Conservation (phyloP, 2,329 filamentous ascomycete genomes). For the Fusarium sp. region DNA sequence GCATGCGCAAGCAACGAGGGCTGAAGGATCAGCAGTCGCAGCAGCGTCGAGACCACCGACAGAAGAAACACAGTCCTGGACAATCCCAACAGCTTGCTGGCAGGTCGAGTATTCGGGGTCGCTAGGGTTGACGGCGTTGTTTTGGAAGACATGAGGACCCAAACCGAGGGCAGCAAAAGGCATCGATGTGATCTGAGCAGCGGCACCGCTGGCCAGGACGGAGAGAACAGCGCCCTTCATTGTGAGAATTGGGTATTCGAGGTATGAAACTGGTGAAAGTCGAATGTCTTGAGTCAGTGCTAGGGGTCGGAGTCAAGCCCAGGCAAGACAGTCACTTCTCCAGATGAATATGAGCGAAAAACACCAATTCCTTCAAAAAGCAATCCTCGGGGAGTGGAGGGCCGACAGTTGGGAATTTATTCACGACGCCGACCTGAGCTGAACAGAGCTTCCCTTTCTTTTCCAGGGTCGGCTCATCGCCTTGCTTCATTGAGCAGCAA, state of each 20-base stretch:
- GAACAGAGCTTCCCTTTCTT: slow-evolving; percentile 19
- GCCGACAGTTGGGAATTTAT: slow-evolving; percentile 34
- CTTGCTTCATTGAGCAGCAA: slow-evolving; percentile 22
- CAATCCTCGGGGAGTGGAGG: slow-evolving; percentile 1
- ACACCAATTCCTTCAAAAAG: slow-evolving; percentile 15
- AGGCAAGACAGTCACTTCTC: slow-evolving; percentile 21
- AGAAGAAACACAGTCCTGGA: slow-evolving; percentile 40
- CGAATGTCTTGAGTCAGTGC: slow-evolving; percentile 6
- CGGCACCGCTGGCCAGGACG: slow-evolving; percentile 40
- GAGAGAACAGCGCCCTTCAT: slow-evolving; percentile 44
- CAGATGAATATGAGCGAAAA: slow-evolving; percentile 11
- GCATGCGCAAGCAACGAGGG: slow-evolving; percentile 47
- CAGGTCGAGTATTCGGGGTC: slow-evolving; percentile 45
- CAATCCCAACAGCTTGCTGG: slow-evolving; percentile 32
- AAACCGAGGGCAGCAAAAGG: slow-evolving; percentile 30
- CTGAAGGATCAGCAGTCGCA: slow-evolving; percentile 38
- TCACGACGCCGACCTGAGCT: slow-evolving; percentile 14
- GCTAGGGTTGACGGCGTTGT: slow-evolving; percentile 42
- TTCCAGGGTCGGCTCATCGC: slow-evolving; percentile 31
- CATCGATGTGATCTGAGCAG: slow-evolving; percentile 44
- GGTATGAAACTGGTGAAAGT: slow-evolving; percentile 1
- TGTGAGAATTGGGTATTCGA: slow-evolving; percentile 14
- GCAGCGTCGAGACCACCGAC: slow-evolving; percentile 42
- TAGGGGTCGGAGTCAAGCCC: neutral
- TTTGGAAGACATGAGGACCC: slow-evolving; percentile 35